Evolutionary conservation across 176 grass and related monocot genomes (phyloP).

Genomic region (Thalia dealbata): DNA sequence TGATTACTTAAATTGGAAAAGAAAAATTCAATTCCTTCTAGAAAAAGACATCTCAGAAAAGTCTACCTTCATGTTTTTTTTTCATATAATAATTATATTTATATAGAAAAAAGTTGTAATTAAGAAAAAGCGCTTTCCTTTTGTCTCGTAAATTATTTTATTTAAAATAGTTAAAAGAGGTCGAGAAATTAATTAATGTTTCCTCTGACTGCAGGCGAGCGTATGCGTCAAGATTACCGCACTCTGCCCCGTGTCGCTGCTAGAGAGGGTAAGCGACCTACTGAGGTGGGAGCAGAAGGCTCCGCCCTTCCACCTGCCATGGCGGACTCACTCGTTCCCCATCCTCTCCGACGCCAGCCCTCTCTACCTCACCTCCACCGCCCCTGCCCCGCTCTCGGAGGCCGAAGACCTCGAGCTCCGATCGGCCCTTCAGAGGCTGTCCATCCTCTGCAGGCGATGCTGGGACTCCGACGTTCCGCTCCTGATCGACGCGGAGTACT

Average conservation of each 20-base stretch:
- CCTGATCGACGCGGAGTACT: slow-evolving; percentile 88
- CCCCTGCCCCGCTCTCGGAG: slow-evolving; percentile 39
- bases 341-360: slow-evolving; percentile 62
- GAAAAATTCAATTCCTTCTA: too few relatives aligned
- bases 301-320: slow-evolving; percentile 52
- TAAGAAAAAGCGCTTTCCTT: too few relatives aligned
- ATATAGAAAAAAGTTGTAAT: too few relatives aligned
- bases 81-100: too few relatives aligned
- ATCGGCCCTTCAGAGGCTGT: slow-evolving; percentile 46
- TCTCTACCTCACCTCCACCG: slow-evolving; percentile 49
- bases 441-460: slow-evolving; percentile 43
- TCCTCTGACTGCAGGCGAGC: slow-evolving; percentile 44
- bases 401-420: slow-evolving; percentile 50
- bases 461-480: slow-evolving; percentile 45
- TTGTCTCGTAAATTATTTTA: too few relatives aligned
- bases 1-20: too few relatives aligned
- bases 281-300: slow-evolving; percentile 75
- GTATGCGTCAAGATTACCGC: slow-evolving; percentile 91
- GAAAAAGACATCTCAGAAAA: too few relatives aligned
- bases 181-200: background rate
- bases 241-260: slow-evolving; percentile 63
- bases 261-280: slow-evolving; percentile 72
- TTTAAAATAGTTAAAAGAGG: too few relatives aligned
- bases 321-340: slow-evolving; percentile 51
- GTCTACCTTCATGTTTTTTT: too few relatives aligned